A percentile compares a stretch with the other conserved stretches of the same genome.
These are phyloP conservation scores for Moricandia arvensis DNA, from an alignment of 345 rosid genomes.

Conservation along the genomic window DNA sequence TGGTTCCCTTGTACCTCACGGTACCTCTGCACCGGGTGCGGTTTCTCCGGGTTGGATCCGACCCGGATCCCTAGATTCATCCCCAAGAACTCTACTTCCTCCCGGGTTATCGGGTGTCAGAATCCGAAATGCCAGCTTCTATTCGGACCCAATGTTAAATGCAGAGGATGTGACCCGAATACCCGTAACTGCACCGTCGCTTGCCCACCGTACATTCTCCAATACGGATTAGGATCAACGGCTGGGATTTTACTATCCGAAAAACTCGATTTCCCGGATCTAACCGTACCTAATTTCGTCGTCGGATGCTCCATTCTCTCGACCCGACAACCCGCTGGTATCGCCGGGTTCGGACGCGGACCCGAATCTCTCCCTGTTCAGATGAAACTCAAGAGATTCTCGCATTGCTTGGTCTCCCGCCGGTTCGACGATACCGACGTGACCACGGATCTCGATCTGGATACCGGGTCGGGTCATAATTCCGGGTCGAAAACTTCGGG, in stretches of 20 bases:
- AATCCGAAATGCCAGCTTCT: slow-evolving; percentile 62
- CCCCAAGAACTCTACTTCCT: slow-evolving; percentile 62
- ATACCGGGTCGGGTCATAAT: slow-evolving; percentile 45
- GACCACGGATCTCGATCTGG: slow-evolving; percentile 58
- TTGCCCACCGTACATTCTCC: slow-evolving; percentile 73
- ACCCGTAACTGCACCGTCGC: slow-evolving; percentile 52
- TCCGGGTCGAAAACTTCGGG: slow-evolving; percentile 46
- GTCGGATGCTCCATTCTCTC: slow-evolving; percentile 81
- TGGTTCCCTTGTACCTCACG: slow-evolving; percentile 91
- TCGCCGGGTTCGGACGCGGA: slow-evolving; percentile 85
- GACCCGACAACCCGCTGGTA: slow-evolving; percentile 81
- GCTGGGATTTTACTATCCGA: slow-evolving; percentile 66
- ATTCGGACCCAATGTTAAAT: slow-evolving; percentile 47
- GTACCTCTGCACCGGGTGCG: slow-evolving; percentile 57
- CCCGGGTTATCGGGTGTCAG: slow-evolving; percentile 55
- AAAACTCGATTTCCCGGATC: slow-evolving; percentile 48
- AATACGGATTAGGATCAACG: slow-evolving; percentile 78
- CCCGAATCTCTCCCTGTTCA: slow-evolving; percentile 69
- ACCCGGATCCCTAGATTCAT: slow-evolving; percentile 43
- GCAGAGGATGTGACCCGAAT: slow-evolving; percentile 46
- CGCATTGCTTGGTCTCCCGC: slow-evolving; percentile 75
- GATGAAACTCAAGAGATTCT: slow-evolving; percentile 62
- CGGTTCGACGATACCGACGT: slow-evolving; percentile 58
- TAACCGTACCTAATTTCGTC: slow-evolving; percentile 50
- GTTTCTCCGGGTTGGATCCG: slow-evolving; percentile 47